These are phyloP conservation scores for Agrocybe praecox DNA, from an alignment of 768 basidiomycete genomes.

Conservation along the genomic window DNA sequence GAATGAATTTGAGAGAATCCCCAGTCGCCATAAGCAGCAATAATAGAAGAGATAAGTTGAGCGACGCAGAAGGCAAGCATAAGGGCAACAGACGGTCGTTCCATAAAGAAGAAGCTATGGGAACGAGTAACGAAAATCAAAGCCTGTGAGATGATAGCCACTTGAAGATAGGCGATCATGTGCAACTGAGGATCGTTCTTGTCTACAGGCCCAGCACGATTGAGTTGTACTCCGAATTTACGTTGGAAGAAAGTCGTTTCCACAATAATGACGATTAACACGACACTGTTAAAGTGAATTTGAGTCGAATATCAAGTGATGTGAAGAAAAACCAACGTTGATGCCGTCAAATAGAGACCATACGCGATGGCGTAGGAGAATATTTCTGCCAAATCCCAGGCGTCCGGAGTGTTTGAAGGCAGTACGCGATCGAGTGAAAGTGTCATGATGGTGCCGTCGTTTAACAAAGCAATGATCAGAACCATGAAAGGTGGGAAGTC, in stretches of 20 bases:
- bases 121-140: slow-evolving; percentile 95
- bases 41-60: slow-evolving; percentile 94
- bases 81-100: slow-evolving; percentile 92
- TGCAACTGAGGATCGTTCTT: slow-evolving; percentile 76
- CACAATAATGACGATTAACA: slow-evolving; percentile 81
- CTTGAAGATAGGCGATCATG: slow-evolving; percentile 92
- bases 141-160: slow-evolving; percentile 98
- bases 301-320: background rate
- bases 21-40: slow-evolving; percentile 93
- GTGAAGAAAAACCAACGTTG: slow-evolving; percentile 67
- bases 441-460: slow-evolving; percentile 99
- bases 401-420: slow-evolving; percentile 92
- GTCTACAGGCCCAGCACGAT: slow-evolving; percentile 27
- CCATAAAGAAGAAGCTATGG: slow-evolving; percentile 96
- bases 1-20: slow-evolving; percentile 83
- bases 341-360: slow-evolving; percentile 89
- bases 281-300: slow-evolving; percentile 49
- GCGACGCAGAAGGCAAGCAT: slow-evolving; percentile 90
- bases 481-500: slow-evolving; percentile 99
- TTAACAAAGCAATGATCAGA: slow-evolving; percentile 94
- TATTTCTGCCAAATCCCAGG: slow-evolving; percentile 96
- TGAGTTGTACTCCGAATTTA: slow-evolving; percentile 76
- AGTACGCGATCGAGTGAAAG: slow-evolving; percentile 94
- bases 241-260: slow-evolving; percentile 89
- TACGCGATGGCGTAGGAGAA: slow-evolving; percentile 95